Percentiles rank a stretch among this genome's conserved stretches.
Conservation (phyloP, 208 protist species). For the Strigomonas culicis region DNA sequence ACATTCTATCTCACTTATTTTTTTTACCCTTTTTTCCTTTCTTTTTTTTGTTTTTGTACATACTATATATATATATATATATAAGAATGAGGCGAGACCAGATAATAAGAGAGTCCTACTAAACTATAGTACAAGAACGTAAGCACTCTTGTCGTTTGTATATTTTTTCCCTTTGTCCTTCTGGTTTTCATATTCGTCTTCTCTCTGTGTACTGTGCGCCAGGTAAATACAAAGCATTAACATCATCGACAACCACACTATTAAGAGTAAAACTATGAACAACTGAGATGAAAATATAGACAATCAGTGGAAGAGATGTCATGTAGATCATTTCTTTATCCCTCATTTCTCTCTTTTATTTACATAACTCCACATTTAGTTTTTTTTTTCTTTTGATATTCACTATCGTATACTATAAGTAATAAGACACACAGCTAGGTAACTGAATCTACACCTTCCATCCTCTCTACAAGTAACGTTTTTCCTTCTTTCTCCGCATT, state of each 20-base stretch:
- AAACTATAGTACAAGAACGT: background rate
- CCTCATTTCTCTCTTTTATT: conserved; percentile 6
- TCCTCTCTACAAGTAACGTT: background rate
- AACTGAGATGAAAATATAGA: too few species aligned
- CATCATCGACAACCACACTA: too few species aligned
- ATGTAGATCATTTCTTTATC: background rate
- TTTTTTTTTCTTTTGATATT: conserved; percentile 13
- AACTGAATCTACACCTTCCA: background rate
- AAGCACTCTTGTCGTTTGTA: background rate
- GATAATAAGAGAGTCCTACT: too few species aligned
- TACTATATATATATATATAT: background rate
- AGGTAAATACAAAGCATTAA: too few species aligned
- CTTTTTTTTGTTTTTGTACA: background rate
- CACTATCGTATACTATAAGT: conserved; percentile 8
- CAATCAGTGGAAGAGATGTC: too few species aligned
- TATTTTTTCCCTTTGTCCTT: background rate
- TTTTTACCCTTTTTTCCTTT: background rate
- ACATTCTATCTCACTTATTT: conserved; percentile 7
- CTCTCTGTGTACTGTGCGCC: conserved; percentile 1
- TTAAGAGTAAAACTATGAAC: too few species aligned
- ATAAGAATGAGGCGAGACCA: background rate
- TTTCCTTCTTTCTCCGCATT: background rate
- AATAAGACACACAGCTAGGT: background rate
- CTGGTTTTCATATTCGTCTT: conserved; percentile 14
- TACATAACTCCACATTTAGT: conserved; percentile 6